Evolutionary conservation across 1,284 basidiomycete genomes (phyloP).

Genomic region (Apiotrichum mycotoxinovorans): DNA sequence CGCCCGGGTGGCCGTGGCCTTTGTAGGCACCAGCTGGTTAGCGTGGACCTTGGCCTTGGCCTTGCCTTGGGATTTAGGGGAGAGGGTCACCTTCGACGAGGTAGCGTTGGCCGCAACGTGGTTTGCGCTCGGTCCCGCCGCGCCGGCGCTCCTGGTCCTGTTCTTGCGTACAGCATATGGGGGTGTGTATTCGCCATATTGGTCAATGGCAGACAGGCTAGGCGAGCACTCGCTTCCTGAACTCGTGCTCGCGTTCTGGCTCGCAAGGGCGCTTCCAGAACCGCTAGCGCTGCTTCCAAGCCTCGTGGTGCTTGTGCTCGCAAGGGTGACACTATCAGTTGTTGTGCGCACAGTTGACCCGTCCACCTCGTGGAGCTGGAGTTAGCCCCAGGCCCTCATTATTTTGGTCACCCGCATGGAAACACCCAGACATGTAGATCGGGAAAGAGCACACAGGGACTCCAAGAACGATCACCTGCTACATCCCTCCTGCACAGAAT

Average conservation of each 20-base stretch:
- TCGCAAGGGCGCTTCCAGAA: too few relatives aligned
- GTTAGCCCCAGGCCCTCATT: not conserved
- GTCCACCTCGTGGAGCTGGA: constrained; percentile 1
- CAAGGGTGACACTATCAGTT: not conserved
- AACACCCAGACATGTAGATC: too few relatives aligned
- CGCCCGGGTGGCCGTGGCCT: not conserved
- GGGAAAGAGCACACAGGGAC: too few relatives aligned
- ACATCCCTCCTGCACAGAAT: not conserved
- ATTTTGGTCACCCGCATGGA: too few relatives aligned
- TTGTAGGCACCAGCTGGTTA: not conserved
- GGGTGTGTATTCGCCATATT: not conserved
- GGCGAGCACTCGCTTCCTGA: not conserved
- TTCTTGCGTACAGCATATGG: not conserved
- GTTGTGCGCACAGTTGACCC: not conserved
- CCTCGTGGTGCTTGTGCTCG: not conserved
- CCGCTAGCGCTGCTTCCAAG: not conserved
- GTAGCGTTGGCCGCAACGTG: not conserved
- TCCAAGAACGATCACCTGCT: too few relatives aligned
- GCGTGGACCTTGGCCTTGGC: not conserved
- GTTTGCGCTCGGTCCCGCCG: not conserved
- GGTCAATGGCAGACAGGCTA: not conserved
- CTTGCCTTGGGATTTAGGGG: not conserved
- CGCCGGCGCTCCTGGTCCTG: not conserved
- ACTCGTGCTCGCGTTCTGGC: not conserved
- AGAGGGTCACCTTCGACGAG: not conserved